Conservation (phyloP, 257 asterid species). For the Przewalskia tangutica region DNA sequence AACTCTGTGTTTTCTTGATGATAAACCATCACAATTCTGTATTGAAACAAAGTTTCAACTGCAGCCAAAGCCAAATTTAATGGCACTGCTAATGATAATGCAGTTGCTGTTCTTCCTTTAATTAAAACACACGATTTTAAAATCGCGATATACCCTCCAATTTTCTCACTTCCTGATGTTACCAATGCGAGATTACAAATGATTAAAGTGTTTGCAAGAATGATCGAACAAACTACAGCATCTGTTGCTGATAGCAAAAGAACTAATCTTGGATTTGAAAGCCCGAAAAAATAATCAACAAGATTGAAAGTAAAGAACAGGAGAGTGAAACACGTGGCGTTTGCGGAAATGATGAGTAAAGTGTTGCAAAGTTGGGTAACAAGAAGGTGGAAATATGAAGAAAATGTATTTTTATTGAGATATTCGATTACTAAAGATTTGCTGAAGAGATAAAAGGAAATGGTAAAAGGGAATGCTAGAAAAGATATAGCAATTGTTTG, state of each 20-base stretch:
- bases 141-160: constrained; percentile 37
- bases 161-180: constrained; percentile 35
- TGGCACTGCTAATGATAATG: constrained; percentile 40
- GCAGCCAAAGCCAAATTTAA: constrained; percentile 37
- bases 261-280: constrained; percentile 12
- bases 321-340: constrained; percentile 41
- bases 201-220: constrained; percentile 43
- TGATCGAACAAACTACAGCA: constrained; percentile 33
- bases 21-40: constrained; percentile 35
- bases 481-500: constrained; percentile 44
- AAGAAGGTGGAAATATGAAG: constrained; percentile 12
- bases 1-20: neutral
- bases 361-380: constrained; percentile 46
- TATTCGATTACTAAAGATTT: constrained; percentile 36
- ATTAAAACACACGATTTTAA: constrained; percentile 36
- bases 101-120: constrained; percentile 42
- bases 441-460: constrained; percentile 59
- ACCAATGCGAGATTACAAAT: constrained; percentile 41
- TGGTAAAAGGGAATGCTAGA: constrained; percentile 45
- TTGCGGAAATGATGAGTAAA: constrained; percentile 36
- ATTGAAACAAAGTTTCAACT: constrained; percentile 49
- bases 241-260: constrained; percentile 32
- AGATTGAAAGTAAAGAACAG: constrained; percentile 25
- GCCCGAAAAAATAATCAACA: constrained; percentile 19
- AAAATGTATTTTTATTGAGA: constrained; percentile 8